Conservation (phyloP, 306 rosid species). For the Trifolium dubium region DNA sequence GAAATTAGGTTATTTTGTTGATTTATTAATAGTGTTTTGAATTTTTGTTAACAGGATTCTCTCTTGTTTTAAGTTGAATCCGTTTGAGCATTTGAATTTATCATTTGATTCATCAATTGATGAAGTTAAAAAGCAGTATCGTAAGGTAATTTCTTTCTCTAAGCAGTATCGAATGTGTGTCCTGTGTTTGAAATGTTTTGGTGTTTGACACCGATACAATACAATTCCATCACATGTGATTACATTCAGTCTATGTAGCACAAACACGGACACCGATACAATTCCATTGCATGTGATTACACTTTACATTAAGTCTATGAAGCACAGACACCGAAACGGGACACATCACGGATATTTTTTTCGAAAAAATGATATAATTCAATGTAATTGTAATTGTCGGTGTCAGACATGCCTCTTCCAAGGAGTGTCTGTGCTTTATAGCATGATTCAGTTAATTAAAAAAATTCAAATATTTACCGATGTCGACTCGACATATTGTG, state of each 20-base stretch:
- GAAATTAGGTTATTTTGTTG: constrained; percentile 28
- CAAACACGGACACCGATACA: too few relatives aligned
- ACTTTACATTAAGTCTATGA: too few relatives aligned
- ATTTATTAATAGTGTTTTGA: constrained; percentile 27
- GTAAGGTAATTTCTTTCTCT: constrained; percentile 68
- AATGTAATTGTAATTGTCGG: too few relatives aligned
- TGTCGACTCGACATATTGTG: background rate
- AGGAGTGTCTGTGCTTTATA: too few relatives aligned
- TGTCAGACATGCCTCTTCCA: too few relatives aligned
- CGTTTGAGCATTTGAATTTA: constrained; percentile 77
- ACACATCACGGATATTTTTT: too few relatives aligned
- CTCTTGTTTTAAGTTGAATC: constrained; percentile 91
- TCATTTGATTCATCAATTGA: constrained; percentile 77
- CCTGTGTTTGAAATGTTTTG: background rate
- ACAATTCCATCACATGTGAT: background rate
- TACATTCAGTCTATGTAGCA: background rate
- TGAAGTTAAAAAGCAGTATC: constrained; percentile 87
- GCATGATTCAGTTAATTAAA: too few relatives aligned
- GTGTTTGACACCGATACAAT: background rate
- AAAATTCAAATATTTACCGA: too few relatives aligned
- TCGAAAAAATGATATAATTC: too few relatives aligned
- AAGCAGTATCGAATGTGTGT: background rate
- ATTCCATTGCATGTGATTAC: too few relatives aligned
- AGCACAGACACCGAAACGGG: too few relatives aligned
- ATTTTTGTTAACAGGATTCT: constrained; percentile 67